A percentile compares a stretch with the other conserved stretches of the same genome.
Evolutionary conservation across 2,329 filamentous ascomycete species (phyloP).

Genomic region (Decorospora gaudefroyi): DNA sequence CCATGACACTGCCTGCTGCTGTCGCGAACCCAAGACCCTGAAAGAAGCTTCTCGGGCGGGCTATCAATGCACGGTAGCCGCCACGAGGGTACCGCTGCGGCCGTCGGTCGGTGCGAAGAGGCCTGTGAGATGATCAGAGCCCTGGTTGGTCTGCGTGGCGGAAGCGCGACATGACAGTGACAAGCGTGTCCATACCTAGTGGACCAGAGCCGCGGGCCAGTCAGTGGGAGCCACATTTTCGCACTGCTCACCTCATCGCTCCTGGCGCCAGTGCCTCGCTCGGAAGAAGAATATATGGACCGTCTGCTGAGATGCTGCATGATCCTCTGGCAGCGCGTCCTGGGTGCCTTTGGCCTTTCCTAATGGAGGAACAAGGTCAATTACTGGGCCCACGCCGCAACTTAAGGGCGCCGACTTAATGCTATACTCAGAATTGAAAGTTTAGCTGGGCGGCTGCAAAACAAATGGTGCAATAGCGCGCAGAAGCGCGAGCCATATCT

Average conservation of each 20-base stretch:
- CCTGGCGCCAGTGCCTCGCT: conserved; percentile 16
- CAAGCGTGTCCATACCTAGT: conserved; percentile 34
- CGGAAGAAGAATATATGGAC: conserved; percentile 4
- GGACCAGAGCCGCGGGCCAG: conserved; percentile 39
- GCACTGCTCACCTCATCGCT: conserved; percentile 26
- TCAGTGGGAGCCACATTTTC: conserved; percentile 40
- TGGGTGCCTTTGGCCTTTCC: conserved; percentile 13
- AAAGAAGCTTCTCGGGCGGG: conserved; percentile 25
- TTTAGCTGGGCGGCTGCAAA: conserved; percentile 33
- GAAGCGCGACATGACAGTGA: conserved; percentile 40
- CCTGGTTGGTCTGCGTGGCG: conserved; percentile 33
- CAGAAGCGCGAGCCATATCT: conserved; percentile 24
- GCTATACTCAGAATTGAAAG: conserved; percentile 28
- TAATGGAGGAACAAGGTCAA: conserved; percentile 11
- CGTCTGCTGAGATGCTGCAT: background rate
- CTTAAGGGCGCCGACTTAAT: conserved; percentile 25
- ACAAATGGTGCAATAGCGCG: conserved; percentile 35
- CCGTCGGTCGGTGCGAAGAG: conserved; percentile 21
- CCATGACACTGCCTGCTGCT: conserved; percentile 13
- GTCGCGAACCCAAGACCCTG: conserved; percentile 21
- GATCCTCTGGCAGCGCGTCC: conserved; percentile 1
- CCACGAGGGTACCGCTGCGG: conserved; percentile 22
- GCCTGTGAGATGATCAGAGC: conserved; percentile 22
- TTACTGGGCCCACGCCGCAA: conserved; percentile 19
- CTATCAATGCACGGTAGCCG: conserved; percentile 14